phyloP scores from a whole-genome alignment of 306 rosid species.

The Dicorynia guianensis region DNA sequence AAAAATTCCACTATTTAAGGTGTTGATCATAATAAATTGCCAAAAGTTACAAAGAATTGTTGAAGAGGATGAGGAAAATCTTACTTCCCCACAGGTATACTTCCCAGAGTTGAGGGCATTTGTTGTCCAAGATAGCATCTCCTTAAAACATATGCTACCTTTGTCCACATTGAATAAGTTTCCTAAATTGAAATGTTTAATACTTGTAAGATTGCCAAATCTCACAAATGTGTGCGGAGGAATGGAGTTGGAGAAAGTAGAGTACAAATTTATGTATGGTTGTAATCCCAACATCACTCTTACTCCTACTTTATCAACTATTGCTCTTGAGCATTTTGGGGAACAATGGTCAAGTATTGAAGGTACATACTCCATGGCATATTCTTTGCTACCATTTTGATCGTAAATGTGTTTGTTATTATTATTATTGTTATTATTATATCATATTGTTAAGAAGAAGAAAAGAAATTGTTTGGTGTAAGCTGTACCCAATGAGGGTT shows the following conservation, averaged over 20 bases:
- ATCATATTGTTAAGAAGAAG: too few relatives aligned
- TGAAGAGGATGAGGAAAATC: constrained; percentile 20
- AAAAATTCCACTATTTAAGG: constrained; percentile 24
- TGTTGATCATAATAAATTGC: background rate
- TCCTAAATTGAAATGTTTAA: constrained; percentile 6
- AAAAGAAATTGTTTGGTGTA: too few relatives aligned
- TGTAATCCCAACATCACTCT: too few relatives aligned
- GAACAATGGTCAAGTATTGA: too few relatives aligned
- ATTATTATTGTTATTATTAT: too few relatives aligned
- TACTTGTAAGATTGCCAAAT: too few relatives aligned
- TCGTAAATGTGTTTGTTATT: too few relatives aligned
- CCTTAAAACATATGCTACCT: constrained; percentile 23
- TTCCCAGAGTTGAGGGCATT: constrained; percentile 1
- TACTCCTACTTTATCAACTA: too few relatives aligned
- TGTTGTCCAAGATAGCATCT: background rate
- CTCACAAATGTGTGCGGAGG: background rate
- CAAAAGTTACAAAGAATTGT: constrained; percentile 26
- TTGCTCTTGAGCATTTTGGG: too few relatives aligned
- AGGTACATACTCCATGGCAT: too few relatives aligned
- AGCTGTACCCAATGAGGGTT: too few relatives aligned
- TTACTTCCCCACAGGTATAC: constrained; percentile 11
- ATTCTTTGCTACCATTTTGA: too few relatives aligned
- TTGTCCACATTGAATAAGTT: background rate
- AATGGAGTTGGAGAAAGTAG: background rate
- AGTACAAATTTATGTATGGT: background rate